A percentile compares a stretch with the other conserved stretches of the same genome.
Evolutionary conservation across 2,329 filamentous ascomycete genomes (phyloP).

Genomic region (Fusarium cyanostomum): DNA sequence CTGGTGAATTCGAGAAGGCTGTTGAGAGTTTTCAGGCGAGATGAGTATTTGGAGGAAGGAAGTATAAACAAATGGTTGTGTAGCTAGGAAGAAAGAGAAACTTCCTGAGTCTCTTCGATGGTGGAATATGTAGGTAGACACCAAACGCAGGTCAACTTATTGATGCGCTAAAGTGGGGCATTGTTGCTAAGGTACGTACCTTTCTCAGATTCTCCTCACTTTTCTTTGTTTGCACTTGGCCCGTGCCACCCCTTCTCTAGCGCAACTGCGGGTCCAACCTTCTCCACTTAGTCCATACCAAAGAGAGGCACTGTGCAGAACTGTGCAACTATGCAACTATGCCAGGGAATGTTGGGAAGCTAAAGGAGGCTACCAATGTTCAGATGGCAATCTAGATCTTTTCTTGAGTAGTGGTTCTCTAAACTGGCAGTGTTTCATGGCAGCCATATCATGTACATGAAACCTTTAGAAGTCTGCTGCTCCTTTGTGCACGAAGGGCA

Average conservation of each 20-base stretch:
- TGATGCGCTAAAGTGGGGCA: constrained; percentile 12
- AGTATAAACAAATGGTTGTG: background rate
- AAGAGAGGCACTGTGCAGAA: background rate
- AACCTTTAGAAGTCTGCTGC: too few relatives aligned
- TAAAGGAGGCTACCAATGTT: too few relatives aligned
- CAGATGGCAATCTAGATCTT: too few relatives aligned
- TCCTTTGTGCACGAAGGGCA: too few relatives aligned
- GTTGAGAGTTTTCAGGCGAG: background rate
- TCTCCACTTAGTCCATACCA: background rate
- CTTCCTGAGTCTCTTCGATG: background rate
- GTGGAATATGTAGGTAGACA: constrained; percentile 15
- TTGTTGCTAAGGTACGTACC: constrained; percentile 6
- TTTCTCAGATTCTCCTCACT: constrained; percentile 7
- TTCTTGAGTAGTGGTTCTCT: too few relatives aligned
- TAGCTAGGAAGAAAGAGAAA: background rate
- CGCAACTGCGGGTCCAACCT: background rate
- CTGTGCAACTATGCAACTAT: too few relatives aligned
- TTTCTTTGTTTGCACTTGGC: constrained; percentile 10
- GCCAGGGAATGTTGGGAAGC: too few relatives aligned
- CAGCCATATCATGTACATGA: too few relatives aligned
- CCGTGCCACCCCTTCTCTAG: constrained; percentile 1
- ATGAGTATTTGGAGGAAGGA: background rate
- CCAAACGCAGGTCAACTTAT: background rate
- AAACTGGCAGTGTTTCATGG: too few relatives aligned
- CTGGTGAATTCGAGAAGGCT: background rate